Base-by-base conservation (phyloP, 2,329 filamentous ascomycete genomes). In the Clonostachys rosea region DNA sequence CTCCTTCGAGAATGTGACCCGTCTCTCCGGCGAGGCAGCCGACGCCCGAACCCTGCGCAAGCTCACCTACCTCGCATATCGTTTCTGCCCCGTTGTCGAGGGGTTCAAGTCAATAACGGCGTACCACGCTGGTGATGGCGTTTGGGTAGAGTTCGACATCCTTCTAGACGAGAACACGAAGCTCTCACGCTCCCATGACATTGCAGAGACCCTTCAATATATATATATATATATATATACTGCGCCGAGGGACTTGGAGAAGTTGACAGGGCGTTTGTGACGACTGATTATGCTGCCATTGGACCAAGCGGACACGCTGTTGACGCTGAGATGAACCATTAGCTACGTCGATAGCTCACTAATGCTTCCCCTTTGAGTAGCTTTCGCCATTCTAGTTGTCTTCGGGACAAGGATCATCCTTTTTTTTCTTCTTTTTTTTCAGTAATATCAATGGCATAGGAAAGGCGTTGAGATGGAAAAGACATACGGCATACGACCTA, bases 171-270 rank as follows among this genome's bases (percentile, higher is more conserved):
- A 62, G 43, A 56, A 63, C 41, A 64, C 62, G 34, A 57, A 55
- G 39, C 45, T 65, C 30, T 58, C 58, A 40, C 48, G 55, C 34
- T 60, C 59, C 6, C 62, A 65, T 30, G 62, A 64, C 14, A 59
- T 65, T 43, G 61, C 62, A 2, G 62, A 65, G 53, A 64, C 60
- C 8, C 11, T 65, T 49, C 62, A 65, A 47, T 65, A n/a, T n/a
- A n/a, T n/a, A n/a, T n/a, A n/a, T n/a, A n/a, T n/a, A n/a, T n/a
- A n/a, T n/a, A n/a, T n/a, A n/a, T n/a, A n/a, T n/a, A 65, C 20
- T 65, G 62, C 14, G 61, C 62, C 2, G 62, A 65, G 47, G 62
- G 59, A 6, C 6, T 64, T 34, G 51, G 47, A 0, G 59, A 57
- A 42, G 59, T 65, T 4, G 62, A 65, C 40, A 49, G 62, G 14